Conservation (phyloP, 768 basidiomycete species). For the Suillus alpinus region DNA sequence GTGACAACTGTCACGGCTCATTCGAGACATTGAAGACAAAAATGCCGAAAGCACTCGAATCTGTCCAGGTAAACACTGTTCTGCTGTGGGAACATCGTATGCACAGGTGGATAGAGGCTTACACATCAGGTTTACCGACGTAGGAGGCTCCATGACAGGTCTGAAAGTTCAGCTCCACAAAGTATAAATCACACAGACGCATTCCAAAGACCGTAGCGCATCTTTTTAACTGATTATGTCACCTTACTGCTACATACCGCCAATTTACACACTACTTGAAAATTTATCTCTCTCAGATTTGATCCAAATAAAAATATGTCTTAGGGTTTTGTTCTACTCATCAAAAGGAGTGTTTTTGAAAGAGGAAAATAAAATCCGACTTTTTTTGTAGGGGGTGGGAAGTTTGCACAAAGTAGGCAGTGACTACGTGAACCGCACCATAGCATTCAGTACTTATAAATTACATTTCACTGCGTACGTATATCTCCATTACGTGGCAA, state of each 20-base stretch:
- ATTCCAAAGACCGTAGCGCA: slow-evolving; percentile 14
- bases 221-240: slow-evolving; percentile 5
- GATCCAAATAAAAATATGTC: slow-evolving; percentile 2
- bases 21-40: too few species aligned
- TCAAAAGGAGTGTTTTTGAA: slow-evolving; percentile 6
- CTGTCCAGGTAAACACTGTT: slow-evolving; percentile 10
- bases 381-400: not conserved
- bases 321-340: slow-evolving; percentile 1
- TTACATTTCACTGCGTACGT: too few species aligned
- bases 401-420: slow-evolving; percentile 6
- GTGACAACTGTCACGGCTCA: too few species aligned
- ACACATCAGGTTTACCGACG: slow-evolving; percentile 6
- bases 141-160: slow-evolving; percentile 12
- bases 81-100: slow-evolving; percentile 14
- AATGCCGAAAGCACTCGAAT: slow-evolving; percentile 9
- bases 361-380: slow-evolving; percentile 3
- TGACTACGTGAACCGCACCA: slow-evolving; percentile 7
- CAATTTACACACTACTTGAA: slow-evolving; percentile 4
- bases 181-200: slow-evolving; percentile 21
- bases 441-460: too few species aligned
- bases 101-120: slow-evolving; percentile 15
- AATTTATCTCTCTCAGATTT: slow-evolving; percentile 6
- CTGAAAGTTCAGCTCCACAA: slow-evolving; percentile 11
- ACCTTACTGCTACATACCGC: not conserved
- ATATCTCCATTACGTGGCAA: too few species aligned